These are phyloP conservation scores for Backusella psychrophila DNA, from an alignment of 192 early-diverging fungal species.

Conservation along the genomic window DNA sequence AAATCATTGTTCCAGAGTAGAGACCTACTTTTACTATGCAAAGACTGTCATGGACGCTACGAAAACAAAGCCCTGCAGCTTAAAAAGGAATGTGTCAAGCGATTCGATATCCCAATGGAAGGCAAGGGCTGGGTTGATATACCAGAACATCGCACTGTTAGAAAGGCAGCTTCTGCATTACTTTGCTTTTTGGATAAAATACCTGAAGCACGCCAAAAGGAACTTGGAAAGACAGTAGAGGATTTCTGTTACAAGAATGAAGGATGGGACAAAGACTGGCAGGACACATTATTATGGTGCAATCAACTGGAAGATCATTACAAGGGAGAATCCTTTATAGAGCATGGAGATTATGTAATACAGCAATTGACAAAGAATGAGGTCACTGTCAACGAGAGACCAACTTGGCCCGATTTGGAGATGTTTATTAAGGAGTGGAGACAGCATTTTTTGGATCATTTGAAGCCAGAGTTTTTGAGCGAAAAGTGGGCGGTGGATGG, in stretches of 20 bases:
- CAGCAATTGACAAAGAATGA: slow-evolving; percentile 9
- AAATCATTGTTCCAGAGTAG: slow-evolving; percentile 23
- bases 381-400: background rate
- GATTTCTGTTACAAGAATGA: background rate
- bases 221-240: background rate
- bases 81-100: slow-evolving; percentile 21
- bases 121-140: slow-evolving; percentile 27
- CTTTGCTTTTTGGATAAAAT: slow-evolving; percentile 11
- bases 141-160: slow-evolving; percentile 13
- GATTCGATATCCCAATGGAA: slow-evolving; percentile 30
- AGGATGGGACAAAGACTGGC: background rate
- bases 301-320: slow-evolving; percentile 17
- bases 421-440: slow-evolving; percentile 29
- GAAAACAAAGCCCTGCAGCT: slow-evolving; percentile 21
- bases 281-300: background rate
- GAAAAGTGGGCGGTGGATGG: slow-evolving; percentile 27
- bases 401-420: slow-evolving; percentile 29
- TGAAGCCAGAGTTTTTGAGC: slow-evolving; percentile 27
- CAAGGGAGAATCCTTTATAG: slow-evolving; percentile 23
- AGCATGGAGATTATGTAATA: slow-evolving; percentile 27
- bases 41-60: slow-evolving; percentile 31
- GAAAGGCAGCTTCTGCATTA: slow-evolving; percentile 36
- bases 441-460: slow-evolving; percentile 30
- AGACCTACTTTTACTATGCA: slow-evolving; percentile 34
- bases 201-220: slow-evolving; percentile 1